Conservation (phyloP, 2,329 filamentous ascomycete genomes). For the Polytolypa hystricis region DNA sequence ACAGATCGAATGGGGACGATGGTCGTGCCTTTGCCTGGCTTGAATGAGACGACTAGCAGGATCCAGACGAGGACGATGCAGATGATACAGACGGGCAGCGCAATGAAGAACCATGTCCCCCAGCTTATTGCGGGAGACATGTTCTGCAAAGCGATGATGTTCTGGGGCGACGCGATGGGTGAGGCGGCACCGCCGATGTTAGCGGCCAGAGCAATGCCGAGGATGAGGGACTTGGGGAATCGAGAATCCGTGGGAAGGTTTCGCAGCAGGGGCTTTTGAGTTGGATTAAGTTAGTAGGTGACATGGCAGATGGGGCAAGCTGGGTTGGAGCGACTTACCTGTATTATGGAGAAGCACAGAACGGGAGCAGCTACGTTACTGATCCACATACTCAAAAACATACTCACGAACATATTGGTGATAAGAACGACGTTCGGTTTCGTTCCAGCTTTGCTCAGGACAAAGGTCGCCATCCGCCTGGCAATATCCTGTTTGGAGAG, state of each 20-base stretch:
- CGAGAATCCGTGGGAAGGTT: slow-evolving; percentile 81
- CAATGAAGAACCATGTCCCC: slow-evolving; percentile 95
- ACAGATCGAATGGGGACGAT: slow-evolving; percentile 87
- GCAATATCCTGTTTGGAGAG: slow-evolving; percentile 96
- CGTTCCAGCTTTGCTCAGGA: slow-evolving; percentile 91
- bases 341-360: slow-evolving; percentile 93
- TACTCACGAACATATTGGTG: slow-evolving; percentile 98
- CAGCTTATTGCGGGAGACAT: slow-evolving; percentile 88
- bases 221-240: slow-evolving; percentile 90
- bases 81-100: slow-evolving; percentile 82
- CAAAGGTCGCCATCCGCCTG: slow-evolving; percentile 90
- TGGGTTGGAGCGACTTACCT: slow-evolving; percentile 42
- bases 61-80: slow-evolving; percentile 83
- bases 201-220: slow-evolving; percentile 87
- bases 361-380: slow-evolving; percentile 96
- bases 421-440: slow-evolving; percentile 77
- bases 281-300: slow-evolving; percentile 7
- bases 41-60: slow-evolving; percentile 73
- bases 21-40: slow-evolving; percentile 69
- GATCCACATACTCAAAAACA: slow-evolving; percentile 97
- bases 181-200: slow-evolving; percentile 96
- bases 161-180: slow-evolving; percentile 93
- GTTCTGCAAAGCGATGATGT: slow-evolving; percentile 90
- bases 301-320: not conserved
- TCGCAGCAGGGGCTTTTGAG: slow-evolving; percentile 80